A percentile compares a stretch with the other conserved stretches of the same genome.
These are phyloP conservation scores for Solanum clarkiae DNA, from an alignment of 257 asterid genomes.

Conservation along the genomic window DNA sequence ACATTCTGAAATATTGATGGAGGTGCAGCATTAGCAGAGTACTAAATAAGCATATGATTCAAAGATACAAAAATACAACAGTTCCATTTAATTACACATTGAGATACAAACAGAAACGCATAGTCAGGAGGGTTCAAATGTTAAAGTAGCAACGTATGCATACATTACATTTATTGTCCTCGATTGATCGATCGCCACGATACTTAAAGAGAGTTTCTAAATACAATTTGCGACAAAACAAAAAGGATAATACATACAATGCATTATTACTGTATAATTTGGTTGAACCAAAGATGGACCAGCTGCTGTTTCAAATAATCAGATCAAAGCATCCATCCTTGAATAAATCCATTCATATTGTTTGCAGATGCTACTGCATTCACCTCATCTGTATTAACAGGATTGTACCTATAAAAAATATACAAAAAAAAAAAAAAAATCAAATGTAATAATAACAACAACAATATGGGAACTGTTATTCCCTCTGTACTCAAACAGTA, in stretches of 20 bases:
- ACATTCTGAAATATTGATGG: not conserved
- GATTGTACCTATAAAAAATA: slow-evolving; percentile 3
- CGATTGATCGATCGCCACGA: not conserved
- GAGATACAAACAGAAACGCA: not conserved
- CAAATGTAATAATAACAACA: not conserved
- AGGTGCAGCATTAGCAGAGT: not conserved
- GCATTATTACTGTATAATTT: not conserved
- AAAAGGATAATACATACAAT: not conserved
- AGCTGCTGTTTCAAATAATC: not conserved
- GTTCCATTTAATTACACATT: not conserved
- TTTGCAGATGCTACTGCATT: not conserved
- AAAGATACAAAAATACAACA: not conserved
- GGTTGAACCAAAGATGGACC: not conserved
- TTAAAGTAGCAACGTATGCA: not conserved
- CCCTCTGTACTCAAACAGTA: too few relatives aligned
- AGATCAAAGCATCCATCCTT: slow-evolving; percentile 10
- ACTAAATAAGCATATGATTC: not conserved
- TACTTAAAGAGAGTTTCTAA: not conserved
- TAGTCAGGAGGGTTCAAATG: not conserved
- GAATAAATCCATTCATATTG: slow-evolving; percentile 14
- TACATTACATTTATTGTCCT: not conserved
- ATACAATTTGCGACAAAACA: not conserved
- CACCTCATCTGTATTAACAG: slow-evolving; percentile 1
- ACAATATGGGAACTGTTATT: too few relatives aligned
- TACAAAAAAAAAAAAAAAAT: not conserved